phyloP scores from a whole-genome alignment of 1,284 basidiomycete species.

The Puccinia horiana region DNA sequence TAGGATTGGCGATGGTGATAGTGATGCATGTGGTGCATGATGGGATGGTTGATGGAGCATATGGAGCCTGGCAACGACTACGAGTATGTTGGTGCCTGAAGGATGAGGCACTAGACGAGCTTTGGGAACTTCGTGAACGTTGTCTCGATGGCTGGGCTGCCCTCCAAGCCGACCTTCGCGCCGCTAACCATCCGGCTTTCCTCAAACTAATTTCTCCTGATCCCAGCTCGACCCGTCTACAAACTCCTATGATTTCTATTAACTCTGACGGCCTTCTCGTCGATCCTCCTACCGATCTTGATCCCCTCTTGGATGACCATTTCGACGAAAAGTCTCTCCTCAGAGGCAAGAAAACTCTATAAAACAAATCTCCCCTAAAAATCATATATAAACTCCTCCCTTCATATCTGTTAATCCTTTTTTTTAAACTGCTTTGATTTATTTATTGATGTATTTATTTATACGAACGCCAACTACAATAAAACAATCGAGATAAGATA shows the following conservation, averaged over 20 bases:
- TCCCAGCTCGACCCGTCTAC: neutral
- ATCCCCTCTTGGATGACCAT: neutral
- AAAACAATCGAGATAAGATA: too few species aligned
- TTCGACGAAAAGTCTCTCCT: slow-evolving; percentile 11
- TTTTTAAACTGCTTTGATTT: neutral
- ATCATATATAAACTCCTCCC: neutral
- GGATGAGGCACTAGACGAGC: slow-evolving; percentile 10
- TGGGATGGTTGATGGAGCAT: slow-evolving; percentile 17
- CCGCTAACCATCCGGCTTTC: neutral
- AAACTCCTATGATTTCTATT: neutral
- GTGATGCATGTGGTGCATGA: slow-evolving; percentile 29
- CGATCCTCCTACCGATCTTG: neutral
- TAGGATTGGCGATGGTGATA: slow-evolving; percentile 1
- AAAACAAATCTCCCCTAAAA: too few species aligned
- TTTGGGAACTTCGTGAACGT: neutral
- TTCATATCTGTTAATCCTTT: neutral
- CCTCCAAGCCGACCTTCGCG: neutral
- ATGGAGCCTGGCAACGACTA: slow-evolving; percentile 14
- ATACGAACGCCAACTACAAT: too few species aligned
- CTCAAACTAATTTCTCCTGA: neutral
- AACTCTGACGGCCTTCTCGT: neutral
- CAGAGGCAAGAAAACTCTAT: slow-evolving; percentile 4
- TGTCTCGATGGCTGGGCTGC: slow-evolving; percentile 9
- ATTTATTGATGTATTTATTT: too few species aligned
- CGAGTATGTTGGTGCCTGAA: slow-evolving; percentile 6